These are phyloP conservation scores for Aspergillus oerlinghausenensis DNA, from an alignment of 2,329 filamentous ascomycete species.

Conservation along the genomic window DNA sequence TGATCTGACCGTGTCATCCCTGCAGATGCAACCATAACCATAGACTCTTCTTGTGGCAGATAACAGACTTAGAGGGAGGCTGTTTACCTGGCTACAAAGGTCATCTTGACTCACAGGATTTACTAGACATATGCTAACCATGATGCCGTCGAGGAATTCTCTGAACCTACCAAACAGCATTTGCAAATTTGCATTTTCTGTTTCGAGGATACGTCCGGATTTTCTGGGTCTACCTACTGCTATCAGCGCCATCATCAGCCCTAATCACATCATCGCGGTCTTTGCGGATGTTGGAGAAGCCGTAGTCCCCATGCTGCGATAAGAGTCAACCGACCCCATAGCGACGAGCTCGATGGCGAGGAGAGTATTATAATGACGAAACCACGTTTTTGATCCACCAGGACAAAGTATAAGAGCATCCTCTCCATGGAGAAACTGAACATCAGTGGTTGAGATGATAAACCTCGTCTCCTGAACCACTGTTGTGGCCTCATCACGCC, in stretches of 20 bases:
- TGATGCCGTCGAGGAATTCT: too few species aligned
- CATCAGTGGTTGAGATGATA: neutral
- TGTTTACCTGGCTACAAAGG: too few species aligned
- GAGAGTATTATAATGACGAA: neutral
- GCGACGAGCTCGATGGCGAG: neutral
- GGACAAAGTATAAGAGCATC: too few species aligned
- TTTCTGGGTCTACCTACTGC: neutral
- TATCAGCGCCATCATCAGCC: neutral
- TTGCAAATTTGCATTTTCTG: neutral
- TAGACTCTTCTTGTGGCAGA: too few species aligned
- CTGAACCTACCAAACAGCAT: neutral
- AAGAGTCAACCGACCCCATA: neutral
- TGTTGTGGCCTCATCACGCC: slow-evolving; percentile 22
- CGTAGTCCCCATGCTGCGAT: too few species aligned
- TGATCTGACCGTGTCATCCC: neutral
- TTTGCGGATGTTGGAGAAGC: too few species aligned
- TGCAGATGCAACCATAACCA: neutral
- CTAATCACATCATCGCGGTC: slow-evolving; percentile 7
- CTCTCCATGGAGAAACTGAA: neutral
- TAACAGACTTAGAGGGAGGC: too few species aligned
- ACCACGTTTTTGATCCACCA: too few species aligned
- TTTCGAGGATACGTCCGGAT: too few species aligned
- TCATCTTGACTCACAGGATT: too few species aligned
- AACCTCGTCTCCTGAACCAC: neutral
- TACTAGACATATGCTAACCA: too few species aligned